Evolutionary conservation across 2,329 filamentous ascomycete species (phyloP).

Genomic region (Trichoderma endophyticum): DNA sequence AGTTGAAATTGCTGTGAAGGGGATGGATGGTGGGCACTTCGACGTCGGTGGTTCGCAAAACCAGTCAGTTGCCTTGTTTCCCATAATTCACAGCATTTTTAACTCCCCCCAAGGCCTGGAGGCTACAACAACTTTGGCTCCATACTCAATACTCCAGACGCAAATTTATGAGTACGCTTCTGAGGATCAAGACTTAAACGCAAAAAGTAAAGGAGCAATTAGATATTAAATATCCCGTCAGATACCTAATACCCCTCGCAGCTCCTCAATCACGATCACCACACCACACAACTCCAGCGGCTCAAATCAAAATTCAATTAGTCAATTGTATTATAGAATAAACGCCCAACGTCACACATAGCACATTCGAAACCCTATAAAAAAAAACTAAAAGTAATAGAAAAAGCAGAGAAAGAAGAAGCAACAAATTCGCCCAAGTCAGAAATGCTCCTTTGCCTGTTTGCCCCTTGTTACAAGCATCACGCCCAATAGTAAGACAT

Average conservation of each 20-base stretch:
- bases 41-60: no score
- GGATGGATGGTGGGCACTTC: no score
- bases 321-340: not conserved
- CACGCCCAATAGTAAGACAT: not conserved
- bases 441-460: conserved; percentile 6
- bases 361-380: not conserved
- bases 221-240: not conserved
- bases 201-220: not conserved
- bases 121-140: not conserved
- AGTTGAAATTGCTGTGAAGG: no score
- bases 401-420: not conserved
- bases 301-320: not conserved
- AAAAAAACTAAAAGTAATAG: not conserved
- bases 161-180: not conserved
- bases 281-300: not conserved
- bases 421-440: not conserved
- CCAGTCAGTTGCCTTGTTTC: no score
- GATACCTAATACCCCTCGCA: not conserved
- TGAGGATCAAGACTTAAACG: not conserved
- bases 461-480: not conserved
- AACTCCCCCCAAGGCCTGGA: not conserved
- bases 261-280: not conserved
- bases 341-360: not conserved
- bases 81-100: not conserved
- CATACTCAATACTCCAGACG: not conserved